Conservation (phyloP, 2,329 filamentous ascomycete genomes). For the Fusarium drepaniforme region DNA sequence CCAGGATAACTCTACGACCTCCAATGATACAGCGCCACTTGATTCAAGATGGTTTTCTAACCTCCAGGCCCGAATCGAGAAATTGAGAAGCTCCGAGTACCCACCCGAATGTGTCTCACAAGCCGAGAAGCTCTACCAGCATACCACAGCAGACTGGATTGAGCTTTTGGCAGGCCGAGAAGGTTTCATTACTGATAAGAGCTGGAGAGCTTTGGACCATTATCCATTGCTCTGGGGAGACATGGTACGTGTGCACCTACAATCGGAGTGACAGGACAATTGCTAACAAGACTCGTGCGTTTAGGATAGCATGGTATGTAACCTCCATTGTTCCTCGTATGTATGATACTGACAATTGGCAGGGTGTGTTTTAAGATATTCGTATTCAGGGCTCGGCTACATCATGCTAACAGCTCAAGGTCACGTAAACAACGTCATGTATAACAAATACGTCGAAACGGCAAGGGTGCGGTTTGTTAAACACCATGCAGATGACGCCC, state of each 20-base stretch:
- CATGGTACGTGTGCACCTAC: conserved; percentile 19
- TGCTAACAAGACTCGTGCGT: background rate
- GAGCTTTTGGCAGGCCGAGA: conserved; percentile 23
- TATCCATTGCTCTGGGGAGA: conserved; percentile 32
- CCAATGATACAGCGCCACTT: background rate
- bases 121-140: background rate
- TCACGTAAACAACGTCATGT: conserved; percentile 35
- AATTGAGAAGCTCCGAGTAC: background rate
- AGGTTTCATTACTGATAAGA: conserved; percentile 19
- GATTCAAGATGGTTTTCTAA: conserved; percentile 31
- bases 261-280: background rate
- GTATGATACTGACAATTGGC: accelerated
- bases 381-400: accelerated
- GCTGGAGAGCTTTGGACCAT: conserved; percentile 24
- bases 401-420: conserved; percentile 8
- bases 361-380: background rate
- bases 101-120: conserved; percentile 5
- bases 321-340: accelerated
- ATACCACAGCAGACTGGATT: conserved; percentile 11
- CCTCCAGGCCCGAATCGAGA: conserved; percentile 10
- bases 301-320: conserved; percentile 32
- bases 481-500: conserved; percentile 20
- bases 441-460: conserved; percentile 35
- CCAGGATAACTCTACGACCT: background rate
- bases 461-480: conserved; percentile 19